Base-by-base conservation (phyloP, 208 protist species). In the Porcisia deanei region DNA sequence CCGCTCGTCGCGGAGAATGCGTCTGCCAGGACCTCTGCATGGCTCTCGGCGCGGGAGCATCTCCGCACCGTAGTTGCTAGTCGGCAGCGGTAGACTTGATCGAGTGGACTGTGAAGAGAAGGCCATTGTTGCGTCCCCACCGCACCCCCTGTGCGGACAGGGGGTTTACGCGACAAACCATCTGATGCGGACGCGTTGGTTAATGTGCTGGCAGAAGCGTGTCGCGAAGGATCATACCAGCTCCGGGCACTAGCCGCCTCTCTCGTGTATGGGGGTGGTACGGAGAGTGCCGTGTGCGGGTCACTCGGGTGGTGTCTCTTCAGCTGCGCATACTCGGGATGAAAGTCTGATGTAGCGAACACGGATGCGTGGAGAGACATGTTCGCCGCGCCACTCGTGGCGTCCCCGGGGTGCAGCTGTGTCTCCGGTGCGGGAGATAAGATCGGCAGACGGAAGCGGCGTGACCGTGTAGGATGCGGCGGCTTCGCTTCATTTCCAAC, bases 1-100 rank as follows among this genome's bases (percentile, higher is more conserved):
- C 3, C 86, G 83, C 77, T 93, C 91, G 30, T 92, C 87, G 0
- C 79, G 87, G 25, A 96, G 64, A 57, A 93, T 91, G 72, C 87
- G 93, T 57, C 54, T 59, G 2, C 73, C 73, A n/a, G 77, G 67
- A 41, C 49, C 25, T 16, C 30, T 14, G 30, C 30, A 43, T 58
- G 34, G 18, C 7, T 43, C 4, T 25, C 14, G 45, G 7, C 20
- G 1, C 47, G 3, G 1, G 30, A 37, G 30, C 16, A 71, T 10
- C 20, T 37, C 30, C 5, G 47, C 16, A 14, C 34, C 7, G 53
- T 9, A 20, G 7, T 59, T 39, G 34, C 59, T 34, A 8, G 34
- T 45, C 2, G 20, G 52, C 18, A 22, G 7, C 34, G 30, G 5
- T 12, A 25, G 20, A 20, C 37, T 60, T 10, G 52, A 22, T 39